Conservation (phyloP, 1,139 yeast genomes). For the Geotrichum candidum region DNA sequence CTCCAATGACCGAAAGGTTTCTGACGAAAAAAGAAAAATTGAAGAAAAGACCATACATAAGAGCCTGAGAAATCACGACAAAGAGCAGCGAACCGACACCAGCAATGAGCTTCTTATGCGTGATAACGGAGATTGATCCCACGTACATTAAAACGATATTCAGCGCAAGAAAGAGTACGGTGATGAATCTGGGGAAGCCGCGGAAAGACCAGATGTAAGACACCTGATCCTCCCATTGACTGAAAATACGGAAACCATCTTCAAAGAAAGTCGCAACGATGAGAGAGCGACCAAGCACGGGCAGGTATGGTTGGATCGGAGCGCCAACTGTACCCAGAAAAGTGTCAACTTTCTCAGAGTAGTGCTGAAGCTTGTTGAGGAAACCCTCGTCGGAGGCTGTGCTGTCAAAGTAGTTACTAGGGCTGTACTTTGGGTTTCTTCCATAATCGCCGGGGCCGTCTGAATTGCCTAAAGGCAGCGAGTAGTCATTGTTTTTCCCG, state of each 20-base stretch:
- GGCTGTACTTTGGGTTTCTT: conserved; percentile 8
- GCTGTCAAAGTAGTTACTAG: conserved; percentile 4
- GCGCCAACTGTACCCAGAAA: conserved; percentile 34
- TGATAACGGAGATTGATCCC: conserved; percentile 68
- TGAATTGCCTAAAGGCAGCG: conserved; percentile 14
- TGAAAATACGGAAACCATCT: conserved; percentile 74
- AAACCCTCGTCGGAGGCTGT: conserved; percentile 6
- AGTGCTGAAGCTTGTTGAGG: conserved; percentile 19
- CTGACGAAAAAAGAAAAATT: conserved; percentile 79
- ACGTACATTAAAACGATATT: conserved; percentile 67
- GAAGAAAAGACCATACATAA: conserved; percentile 80
- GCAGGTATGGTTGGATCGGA: conserved; percentile 44
- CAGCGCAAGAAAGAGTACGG: conserved; percentile 57
- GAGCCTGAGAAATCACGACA: conserved; percentile 78
- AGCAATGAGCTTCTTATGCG: conserved; percentile 61
- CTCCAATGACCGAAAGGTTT: conserved; percentile 89
- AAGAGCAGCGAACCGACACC: conserved; percentile 67
- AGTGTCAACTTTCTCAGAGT: conserved; percentile 32
- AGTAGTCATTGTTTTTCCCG: conserved; percentile 11
- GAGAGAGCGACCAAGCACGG: conserved; percentile 80
- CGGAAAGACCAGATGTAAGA: conserved; percentile 77
- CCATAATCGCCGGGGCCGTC: conserved; percentile 11
- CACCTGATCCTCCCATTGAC: conserved; percentile 92
- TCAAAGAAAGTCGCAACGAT: conserved; percentile 94
- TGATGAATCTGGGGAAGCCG: conserved; percentile 71